phyloP scores from a whole-genome alignment of 208 protist genomes.

The Willaertia magna region DNA sequence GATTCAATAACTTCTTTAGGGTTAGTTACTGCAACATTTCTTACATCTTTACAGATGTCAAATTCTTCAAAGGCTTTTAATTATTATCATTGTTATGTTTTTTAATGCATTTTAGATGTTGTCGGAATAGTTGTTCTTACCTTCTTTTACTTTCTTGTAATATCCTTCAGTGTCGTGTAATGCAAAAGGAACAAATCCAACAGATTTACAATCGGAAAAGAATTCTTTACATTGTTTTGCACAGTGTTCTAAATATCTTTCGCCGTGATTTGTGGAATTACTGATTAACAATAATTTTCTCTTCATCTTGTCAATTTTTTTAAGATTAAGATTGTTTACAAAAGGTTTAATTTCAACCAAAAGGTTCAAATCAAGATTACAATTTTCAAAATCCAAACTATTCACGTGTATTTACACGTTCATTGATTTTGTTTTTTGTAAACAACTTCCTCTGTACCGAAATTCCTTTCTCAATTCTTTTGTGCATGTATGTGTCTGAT shows the following conservation, averaged over 20 bases:
- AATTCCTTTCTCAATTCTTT: no score
- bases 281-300: neutral
- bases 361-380: no score
- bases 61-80: neutral
- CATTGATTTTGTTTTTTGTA: no score
- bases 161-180: conserved; percentile 13
- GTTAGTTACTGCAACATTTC: neutral
- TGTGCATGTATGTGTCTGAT: no score
- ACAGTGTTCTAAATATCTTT: conserved; percentile 20
- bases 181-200: conserved; percentile 18
- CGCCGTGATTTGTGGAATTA: conserved; percentile 6
- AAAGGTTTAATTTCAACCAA: no score
- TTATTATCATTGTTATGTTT: no score
- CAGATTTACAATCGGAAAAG: neutral
- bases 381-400: no score
- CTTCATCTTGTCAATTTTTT: no score
- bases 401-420: no score
- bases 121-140: neutral
- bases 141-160: neutral
- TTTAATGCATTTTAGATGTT: no score
- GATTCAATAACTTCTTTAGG: neutral
- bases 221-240: neutral
- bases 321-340: no score
- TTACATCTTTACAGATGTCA: neutral
- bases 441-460: no score